These are phyloP conservation scores for Cercospora sesami DNA, from an alignment of 2,329 filamentous ascomycete species.

Conservation along the genomic window DNA sequence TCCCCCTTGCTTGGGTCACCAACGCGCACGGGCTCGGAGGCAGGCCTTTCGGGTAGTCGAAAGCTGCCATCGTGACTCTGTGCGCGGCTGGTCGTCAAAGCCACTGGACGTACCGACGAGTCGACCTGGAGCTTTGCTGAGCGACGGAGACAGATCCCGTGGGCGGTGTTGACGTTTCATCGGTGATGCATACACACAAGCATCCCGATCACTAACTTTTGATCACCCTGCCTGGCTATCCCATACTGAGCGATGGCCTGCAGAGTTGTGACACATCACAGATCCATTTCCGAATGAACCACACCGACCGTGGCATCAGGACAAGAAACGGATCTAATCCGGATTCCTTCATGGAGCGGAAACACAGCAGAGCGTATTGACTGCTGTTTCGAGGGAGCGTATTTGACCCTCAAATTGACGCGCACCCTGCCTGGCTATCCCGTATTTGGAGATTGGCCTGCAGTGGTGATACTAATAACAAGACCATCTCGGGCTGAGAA, in stretches of 20 bases:
- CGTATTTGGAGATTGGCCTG: neutral
- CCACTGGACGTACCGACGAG: neutral
- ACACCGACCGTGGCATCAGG: neutral
- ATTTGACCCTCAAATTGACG: neutral
- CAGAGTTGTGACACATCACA: constrained; percentile 3
- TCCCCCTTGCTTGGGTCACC: neutral
- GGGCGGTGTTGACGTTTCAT: neutral
- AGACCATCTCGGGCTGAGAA: neutral
- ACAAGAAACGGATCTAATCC: neutral
- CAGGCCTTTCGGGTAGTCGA: neutral
- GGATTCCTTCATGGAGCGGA: neutral
- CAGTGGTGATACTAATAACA: neutral
- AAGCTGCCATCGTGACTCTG: neutral
- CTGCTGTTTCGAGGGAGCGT: neutral
- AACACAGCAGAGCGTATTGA: constrained; percentile 2
- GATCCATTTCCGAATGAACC: neutral
- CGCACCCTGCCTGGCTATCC: neutral
- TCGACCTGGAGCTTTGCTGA: neutral
- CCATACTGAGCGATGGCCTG: constrained; percentile 4
- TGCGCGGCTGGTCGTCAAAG: neutral
- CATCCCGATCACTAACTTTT: neutral
- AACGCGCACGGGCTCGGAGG: neutral
- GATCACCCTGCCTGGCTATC: constrained; percentile 9
- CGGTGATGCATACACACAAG: neutral
- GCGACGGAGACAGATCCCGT: neutral